These are phyloP conservation scores for Stenocarpella maydis DNA, from an alignment of 2,329 filamentous ascomycete species.

Conservation along the genomic window DNA sequence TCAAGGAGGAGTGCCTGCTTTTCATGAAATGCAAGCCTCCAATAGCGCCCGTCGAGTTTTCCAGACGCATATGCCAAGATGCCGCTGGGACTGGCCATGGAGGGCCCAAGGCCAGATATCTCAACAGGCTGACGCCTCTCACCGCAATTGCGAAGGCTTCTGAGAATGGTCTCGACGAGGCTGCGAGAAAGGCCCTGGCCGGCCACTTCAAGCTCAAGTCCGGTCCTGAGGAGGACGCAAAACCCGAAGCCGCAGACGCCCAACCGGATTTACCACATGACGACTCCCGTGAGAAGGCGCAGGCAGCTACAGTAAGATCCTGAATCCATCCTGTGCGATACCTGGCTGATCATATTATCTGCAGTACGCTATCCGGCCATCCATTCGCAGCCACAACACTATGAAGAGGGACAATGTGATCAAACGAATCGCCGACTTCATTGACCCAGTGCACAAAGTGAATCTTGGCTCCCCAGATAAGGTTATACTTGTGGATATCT, in stretches of 20 bases:
- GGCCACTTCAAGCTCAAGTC: constrained; percentile 65
- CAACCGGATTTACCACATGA: constrained; percentile 32
- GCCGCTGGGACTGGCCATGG: constrained; percentile 20
- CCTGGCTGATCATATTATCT: constrained; percentile 13
- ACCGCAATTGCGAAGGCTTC: constrained; percentile 69
- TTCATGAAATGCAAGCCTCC: constrained; percentile 66
- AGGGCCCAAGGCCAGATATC: constrained; percentile 58
- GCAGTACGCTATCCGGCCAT: constrained; percentile 86
- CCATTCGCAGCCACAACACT: constrained; percentile 75
- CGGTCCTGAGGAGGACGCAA: constrained; percentile 47
- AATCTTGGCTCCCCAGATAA: constrained; percentile 81
- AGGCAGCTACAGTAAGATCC: constrained; percentile 22
- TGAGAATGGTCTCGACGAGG: constrained; percentile 70
- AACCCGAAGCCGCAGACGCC: constrained; percentile 35
- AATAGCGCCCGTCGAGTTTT: constrained; percentile 64
- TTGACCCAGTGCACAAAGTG: constrained; percentile 76
- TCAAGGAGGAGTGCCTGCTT: constrained; percentile 68
- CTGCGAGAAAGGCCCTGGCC: constrained; percentile 69
- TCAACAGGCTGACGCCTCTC: constrained; percentile 66
- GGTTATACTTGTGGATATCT: constrained; percentile 81
- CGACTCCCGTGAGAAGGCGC: constrained; percentile 27
- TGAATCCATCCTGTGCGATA: background rate
- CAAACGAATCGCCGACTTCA: constrained; percentile 71
- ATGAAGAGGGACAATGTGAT: constrained; percentile 76
- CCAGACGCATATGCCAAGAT: constrained; percentile 63